Percentiles rank a stretch among this genome's conserved stretches.
Evolutionary conservation across 129 eudicot genomes (phyloP).

Genomic region (Ambrosia trifida): DNA sequence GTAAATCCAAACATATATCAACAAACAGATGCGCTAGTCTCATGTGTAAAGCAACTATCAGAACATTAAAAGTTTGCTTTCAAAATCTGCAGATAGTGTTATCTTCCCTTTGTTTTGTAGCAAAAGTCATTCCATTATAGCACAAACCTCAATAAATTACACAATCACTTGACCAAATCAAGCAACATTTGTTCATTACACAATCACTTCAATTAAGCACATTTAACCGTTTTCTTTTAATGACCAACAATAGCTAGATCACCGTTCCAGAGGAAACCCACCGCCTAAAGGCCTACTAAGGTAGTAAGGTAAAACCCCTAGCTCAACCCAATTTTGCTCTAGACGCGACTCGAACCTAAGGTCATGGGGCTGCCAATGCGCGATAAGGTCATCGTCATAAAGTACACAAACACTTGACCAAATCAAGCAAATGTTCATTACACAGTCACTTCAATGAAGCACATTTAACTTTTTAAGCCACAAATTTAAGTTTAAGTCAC

Average conservation of each 20-base stretch:
- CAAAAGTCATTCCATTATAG: constrained; percentile 8
- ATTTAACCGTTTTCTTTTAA: background rate
- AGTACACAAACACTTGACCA: background rate
- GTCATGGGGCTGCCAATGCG: too few relatives aligned
- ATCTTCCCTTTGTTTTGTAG: constrained; percentile 22
- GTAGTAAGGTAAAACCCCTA: too few relatives aligned
- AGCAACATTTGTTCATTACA: background rate
- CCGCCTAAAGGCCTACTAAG: too few relatives aligned
- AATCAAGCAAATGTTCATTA: background rate
- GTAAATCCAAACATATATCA: background rate
- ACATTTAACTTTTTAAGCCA: constrained; percentile 4
- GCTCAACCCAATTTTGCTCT: too few relatives aligned
- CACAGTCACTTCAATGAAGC: constrained; percentile 6
- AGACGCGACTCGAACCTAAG: too few relatives aligned
- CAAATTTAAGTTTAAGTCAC: background rate
- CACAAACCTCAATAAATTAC: constrained; percentile 16
- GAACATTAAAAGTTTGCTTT: constrained; percentile 15
- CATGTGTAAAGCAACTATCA: constrained; percentile 14
- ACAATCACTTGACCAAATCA: constrained; percentile 4
- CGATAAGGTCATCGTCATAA: too few relatives aligned
- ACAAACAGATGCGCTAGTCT: background rate
- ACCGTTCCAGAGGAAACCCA: too few relatives aligned
- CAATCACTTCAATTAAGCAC: constrained; percentile 4
- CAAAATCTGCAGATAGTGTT: constrained; percentile 2
- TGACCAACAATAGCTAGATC: too few relatives aligned